A percentile compares a stretch with the other conserved stretches of the same genome.
Conservation (phyloP, 345 rosid genomes). For the Crucihimalaya himalaica region DNA sequence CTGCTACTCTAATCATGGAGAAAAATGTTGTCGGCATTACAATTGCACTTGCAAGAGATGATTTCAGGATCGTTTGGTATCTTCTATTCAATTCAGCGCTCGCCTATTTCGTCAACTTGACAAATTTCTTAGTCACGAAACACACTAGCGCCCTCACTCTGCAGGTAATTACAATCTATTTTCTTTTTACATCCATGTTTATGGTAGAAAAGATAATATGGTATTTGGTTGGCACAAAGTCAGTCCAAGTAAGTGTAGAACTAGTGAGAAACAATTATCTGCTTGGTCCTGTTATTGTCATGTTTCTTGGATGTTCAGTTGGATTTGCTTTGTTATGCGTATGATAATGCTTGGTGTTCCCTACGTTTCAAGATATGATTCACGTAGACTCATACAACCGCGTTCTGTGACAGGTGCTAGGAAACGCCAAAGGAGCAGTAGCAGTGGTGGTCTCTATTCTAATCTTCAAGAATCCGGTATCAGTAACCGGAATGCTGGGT, state of each 20-base stretch:
- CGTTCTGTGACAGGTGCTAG: constrained; percentile 67
- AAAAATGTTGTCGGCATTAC: constrained; percentile 92
- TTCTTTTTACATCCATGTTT: background rate
- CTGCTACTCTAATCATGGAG: constrained; percentile 95
- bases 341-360: background rate
- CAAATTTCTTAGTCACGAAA: constrained; percentile 98
- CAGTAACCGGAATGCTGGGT: constrained; percentile 98
- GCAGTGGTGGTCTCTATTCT: constrained; percentile 97
- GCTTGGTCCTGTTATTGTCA: background rate
- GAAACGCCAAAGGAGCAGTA: constrained; percentile 98
- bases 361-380: background rate
- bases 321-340: background rate
- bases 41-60: constrained; percentile 93
- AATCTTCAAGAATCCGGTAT: constrained; percentile 93
- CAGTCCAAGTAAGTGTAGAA: background rate
- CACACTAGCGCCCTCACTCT: constrained; percentile 97
- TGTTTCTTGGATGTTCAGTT: background rate
- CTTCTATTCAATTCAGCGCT: constrained; percentile 91
- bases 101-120: constrained; percentile 94
- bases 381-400: background rate
- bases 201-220: background rate
- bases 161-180: constrained; percentile 58
- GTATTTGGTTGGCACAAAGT: constrained; percentile 1
- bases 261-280: background rate
- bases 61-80: constrained; percentile 85